Evolutionary conservation across 2,329 filamentous ascomycete genomes (phyloP).

Genomic region (Cercospora zeina): DNA sequence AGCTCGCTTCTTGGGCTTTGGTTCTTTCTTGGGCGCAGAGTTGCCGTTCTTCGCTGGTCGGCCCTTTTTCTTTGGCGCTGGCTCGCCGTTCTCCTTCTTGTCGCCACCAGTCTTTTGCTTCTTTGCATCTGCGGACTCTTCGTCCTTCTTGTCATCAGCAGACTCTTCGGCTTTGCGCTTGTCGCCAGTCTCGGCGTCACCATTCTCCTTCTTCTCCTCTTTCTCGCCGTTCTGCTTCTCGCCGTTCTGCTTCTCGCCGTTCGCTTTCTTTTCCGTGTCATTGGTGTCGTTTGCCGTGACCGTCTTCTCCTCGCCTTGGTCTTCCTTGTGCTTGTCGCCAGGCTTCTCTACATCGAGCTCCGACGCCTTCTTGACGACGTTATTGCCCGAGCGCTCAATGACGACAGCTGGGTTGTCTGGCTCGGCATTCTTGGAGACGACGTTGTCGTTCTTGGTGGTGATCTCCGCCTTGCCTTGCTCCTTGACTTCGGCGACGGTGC

Average conservation of each 20-base stretch:
- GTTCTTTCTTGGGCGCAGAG: slow-evolving; percentile 41
- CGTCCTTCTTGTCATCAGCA: slow-evolving; percentile 40
- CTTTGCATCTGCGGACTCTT: slow-evolving; percentile 39
- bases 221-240: slow-evolving; percentile 39
- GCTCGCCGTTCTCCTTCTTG: slow-evolving; percentile 39
- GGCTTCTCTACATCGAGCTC: slow-evolving; percentile 60
- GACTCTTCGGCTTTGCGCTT: slow-evolving; percentile 38
- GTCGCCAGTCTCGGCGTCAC: slow-evolving; percentile 35
- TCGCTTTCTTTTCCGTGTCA: slow-evolving; percentile 36
- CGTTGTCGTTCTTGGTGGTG: slow-evolving; percentile 62
- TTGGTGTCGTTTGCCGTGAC: slow-evolving; percentile 28
- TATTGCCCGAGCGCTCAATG: slow-evolving; percentile 60
- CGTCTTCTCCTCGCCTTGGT: slow-evolving; percentile 33
- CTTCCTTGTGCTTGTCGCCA: slow-evolving; percentile 45
- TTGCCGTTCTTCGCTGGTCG: slow-evolving; percentile 45
- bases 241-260: slow-evolving; percentile 37
- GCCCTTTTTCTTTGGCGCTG: slow-evolving; percentile 46
- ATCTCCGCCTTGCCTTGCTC: slow-evolving; percentile 61
- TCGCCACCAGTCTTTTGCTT: slow-evolving; percentile 37
- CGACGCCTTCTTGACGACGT: slow-evolving; percentile 63
- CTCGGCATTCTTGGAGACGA: slow-evolving; percentile 63
- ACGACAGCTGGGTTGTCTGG: slow-evolving; percentile 62
- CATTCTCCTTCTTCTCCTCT: slow-evolving; percentile 35
- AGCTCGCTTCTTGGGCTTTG: slow-evolving; percentile 51
- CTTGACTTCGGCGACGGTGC: slow-evolving; percentile 59